Evolutionary conservation across 352 stramenopile genomes (phyloP).

Genomic region (Globisporangium carolinianum): DNA sequence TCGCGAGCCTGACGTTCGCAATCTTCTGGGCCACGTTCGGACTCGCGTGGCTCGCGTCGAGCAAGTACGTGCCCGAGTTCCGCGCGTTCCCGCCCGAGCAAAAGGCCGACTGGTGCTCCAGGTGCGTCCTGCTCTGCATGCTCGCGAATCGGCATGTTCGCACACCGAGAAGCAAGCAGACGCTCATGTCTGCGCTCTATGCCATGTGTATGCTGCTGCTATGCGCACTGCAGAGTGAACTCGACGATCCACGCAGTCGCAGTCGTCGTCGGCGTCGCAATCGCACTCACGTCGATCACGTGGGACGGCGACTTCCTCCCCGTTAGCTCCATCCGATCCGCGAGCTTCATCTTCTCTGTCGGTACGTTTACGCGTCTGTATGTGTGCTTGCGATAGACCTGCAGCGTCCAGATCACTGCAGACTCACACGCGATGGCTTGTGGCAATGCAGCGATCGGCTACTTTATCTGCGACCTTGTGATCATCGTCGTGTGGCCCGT

Average conservation of each 20-base stretch:
- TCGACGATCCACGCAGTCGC: conserved; percentile 69
- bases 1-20: conserved; percentile 48
- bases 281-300: conserved; percentile 57
- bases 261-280: conserved; percentile 52
- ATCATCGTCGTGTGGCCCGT: conserved; percentile 76
- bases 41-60: conserved; percentile 51
- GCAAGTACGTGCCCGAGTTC: conserved; percentile 53
- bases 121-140: conserved; percentile 23
- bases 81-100: conserved; percentile 45
- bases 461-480: conserved; percentile 76
- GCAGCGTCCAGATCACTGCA: background rate
- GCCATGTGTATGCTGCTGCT: conserved; percentile 1
- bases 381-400: background rate
- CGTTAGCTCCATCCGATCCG: conserved; percentile 62
- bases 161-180: background rate
- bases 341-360: conserved; percentile 81
- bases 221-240: conserved; percentile 46
- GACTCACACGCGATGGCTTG: too few relatives aligned
- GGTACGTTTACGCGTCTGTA: conserved; percentile 22
- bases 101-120: conserved; percentile 79
- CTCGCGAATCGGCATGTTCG: background rate
- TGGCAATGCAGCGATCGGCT: conserved; percentile 49
- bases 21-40: conserved; percentile 69
- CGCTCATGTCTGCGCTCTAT: too few relatives aligned
- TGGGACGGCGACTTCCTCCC: conserved; percentile 63